Base-by-base conservation (phyloP, 108 stramenopile genomes). In the Cyclotella cryptica region DNA sequence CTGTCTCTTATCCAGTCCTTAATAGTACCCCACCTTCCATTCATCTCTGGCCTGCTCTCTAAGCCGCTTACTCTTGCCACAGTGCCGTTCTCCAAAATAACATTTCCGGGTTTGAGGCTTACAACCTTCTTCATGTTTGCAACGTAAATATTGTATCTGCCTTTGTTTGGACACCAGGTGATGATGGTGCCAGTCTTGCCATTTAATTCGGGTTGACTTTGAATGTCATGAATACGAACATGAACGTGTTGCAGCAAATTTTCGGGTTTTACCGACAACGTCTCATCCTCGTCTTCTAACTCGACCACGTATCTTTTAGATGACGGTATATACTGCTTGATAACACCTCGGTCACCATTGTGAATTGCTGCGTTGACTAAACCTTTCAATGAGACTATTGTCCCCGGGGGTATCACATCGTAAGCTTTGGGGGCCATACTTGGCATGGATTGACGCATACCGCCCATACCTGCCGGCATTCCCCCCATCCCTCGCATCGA, bases 201-300 rank as follows among this genome's bases (percentile, higher is more conserved):
- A 77, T 95, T 95, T 51, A 93, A 69, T 57, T 92, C 91, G 44
- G 90, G 85, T 80, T 90, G 84, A 71, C 88, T 90, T 69, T 89
- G 85, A 49, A 95, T 84, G 42, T 89, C 92, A 72, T 95, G 87
- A 35, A 93, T 58, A 12, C 65, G 83, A 28, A 95, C 90, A 79
- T 95, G 94, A 15, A 95, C 90, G 57, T 95, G 94, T 65, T 95
- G 94, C 55, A 95, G 68, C 24, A 95, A 49, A 59, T 95, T 95
- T 59, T 80, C 64, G 15, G 94, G 90, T 47, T 91, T 95, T 18
- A 95, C 94, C n/a, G 83, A 86, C 64, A 95, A 62, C 19, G 87
- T 88, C 71, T 93, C 94, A 26, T 92, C 90, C 15, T 88, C 75
- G 84, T 95, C 94, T 86, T 95, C 94, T 19, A 95, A 41, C 44